Percentiles rank a stretch among this genome's conserved stretches.
Evolutionary conservation across 2,329 filamentous ascomycete species (phyloP).

Genomic region (Diaporthe helianthi): DNA sequence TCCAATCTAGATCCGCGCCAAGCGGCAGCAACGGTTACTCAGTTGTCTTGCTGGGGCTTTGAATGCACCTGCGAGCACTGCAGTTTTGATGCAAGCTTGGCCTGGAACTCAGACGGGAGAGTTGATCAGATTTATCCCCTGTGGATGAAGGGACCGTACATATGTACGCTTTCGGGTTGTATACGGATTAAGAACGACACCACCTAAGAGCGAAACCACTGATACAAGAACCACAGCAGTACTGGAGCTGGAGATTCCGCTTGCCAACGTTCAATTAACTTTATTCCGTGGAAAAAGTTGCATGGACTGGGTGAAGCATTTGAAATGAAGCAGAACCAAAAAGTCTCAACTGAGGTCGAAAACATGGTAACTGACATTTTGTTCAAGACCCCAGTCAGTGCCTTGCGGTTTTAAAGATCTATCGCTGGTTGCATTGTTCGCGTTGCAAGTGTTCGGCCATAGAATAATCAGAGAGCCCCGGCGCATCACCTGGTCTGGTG

Average conservation of each 20-base stretch:
- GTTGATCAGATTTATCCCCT: slow-evolving; percentile 17
- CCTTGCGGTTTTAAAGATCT: too few species aligned
- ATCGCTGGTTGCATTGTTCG: too few species aligned
- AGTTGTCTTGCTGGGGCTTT: slow-evolving; percentile 17
- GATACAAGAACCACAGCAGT: slow-evolving; percentile 2
- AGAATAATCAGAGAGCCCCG: neutral
- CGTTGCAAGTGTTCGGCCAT: too few species aligned
- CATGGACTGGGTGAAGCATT: too few species aligned
- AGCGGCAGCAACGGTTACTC: slow-evolving; percentile 12
- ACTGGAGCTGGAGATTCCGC: slow-evolving; percentile 21
- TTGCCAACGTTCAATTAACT: neutral
- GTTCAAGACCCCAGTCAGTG: too few species aligned
- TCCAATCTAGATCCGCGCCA: slow-evolving; percentile 9
- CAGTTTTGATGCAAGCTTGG: neutral
- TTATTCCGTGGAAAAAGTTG: neutral
- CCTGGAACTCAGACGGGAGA: neutral
- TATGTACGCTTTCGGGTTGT: too few species aligned
- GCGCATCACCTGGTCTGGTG: neutral
- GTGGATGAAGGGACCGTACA: too few species aligned
- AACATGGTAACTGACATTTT: neutral
- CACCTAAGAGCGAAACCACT: too few species aligned
- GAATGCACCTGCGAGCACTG: slow-evolving; percentile 25
- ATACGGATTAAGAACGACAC: too few species aligned
- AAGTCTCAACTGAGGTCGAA: too few species aligned
- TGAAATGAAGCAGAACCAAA: neutral